Percentiles rank a stretch among this genome's conserved stretches.
These are phyloP conservation scores for Microstegium vimineum DNA, from an alignment of 176 grass and related monocot species.

Conservation along the genomic window DNA sequence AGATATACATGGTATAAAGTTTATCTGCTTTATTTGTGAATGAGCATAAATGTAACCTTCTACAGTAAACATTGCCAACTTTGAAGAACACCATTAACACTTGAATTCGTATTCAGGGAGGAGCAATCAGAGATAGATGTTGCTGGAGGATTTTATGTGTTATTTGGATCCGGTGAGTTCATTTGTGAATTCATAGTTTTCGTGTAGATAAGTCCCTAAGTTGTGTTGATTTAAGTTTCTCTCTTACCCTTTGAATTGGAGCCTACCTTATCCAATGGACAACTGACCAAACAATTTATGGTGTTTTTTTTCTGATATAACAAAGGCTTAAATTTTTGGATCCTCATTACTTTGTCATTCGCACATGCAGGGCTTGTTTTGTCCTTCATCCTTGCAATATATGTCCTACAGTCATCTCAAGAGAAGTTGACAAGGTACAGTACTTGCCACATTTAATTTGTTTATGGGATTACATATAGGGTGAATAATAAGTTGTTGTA, in stretches of 20 bases:
- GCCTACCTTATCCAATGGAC: constrained; percentile 11
- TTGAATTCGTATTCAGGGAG: constrained; percentile 54
- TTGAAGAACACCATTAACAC: neutral
- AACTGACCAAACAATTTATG: neutral
- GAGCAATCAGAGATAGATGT: constrained; percentile 97
- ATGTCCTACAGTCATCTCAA: constrained; percentile 55
- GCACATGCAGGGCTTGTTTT: constrained; percentile 73
- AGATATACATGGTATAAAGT: constrained; percentile 89
- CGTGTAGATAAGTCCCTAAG: neutral
- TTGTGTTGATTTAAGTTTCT: neutral
- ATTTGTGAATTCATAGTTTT: neutral
- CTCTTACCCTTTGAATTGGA: neutral
- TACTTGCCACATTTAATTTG: constrained; percentile 13
- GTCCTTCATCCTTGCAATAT: constrained; percentile 59
- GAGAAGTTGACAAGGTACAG: constrained; percentile 49
- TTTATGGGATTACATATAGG: neutral
- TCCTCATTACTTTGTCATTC: neutral
- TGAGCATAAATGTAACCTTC: neutral
- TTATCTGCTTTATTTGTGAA: neutral
- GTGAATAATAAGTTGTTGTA: neutral
- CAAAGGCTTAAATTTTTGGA: neutral
- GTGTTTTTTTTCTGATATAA: constrained; percentile 1
- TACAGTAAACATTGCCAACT: neutral
- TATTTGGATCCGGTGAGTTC: constrained; percentile 90
- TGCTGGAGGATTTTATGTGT: constrained; percentile 84